phyloP scores from a whole-genome alignment of 441 rosid genomes.

The Pelargonium exstipulatum region DNA sequence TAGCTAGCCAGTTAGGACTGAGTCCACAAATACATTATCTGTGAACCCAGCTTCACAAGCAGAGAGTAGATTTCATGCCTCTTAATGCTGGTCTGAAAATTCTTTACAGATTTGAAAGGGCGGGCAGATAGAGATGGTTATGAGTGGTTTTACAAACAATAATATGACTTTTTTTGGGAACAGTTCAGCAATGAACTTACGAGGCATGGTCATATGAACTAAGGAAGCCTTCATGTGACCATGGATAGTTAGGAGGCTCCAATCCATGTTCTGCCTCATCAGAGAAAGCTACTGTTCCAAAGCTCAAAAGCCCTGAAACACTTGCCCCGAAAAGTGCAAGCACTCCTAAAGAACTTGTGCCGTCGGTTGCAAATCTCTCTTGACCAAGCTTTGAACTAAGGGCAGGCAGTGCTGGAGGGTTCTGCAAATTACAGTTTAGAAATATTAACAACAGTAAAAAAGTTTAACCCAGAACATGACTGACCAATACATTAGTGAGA shows the following conservation, averaged over 20 bases:
- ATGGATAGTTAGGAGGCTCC: slow-evolving; percentile 77
- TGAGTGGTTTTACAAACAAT: too few relatives aligned
- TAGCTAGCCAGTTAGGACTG: not conserved
- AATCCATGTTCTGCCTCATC: slow-evolving; percentile 99
- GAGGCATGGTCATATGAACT: slow-evolving; percentile 99
- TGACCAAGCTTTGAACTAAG: slow-evolving; percentile 1
- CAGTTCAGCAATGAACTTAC: slow-evolving; percentile 45
- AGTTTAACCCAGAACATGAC: not conserved
- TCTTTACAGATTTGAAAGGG: not conserved
- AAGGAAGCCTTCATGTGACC: slow-evolving; percentile 97
- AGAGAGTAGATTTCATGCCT: not conserved
- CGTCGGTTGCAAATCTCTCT: slow-evolving; percentile 20
- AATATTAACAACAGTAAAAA: not conserved
- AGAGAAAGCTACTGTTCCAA: slow-evolving; percentile 75
- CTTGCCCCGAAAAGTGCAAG: slow-evolving; percentile 85
- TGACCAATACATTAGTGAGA: not conserved
- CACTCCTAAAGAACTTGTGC: slow-evolving; percentile 48
- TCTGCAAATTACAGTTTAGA: not conserved
- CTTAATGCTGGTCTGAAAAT: not conserved
- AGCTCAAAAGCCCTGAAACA: slow-evolving; percentile 71
- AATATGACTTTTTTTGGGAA: too few relatives aligned
- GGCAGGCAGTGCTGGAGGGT: not conserved
- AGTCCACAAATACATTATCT: not conserved
- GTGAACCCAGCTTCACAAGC: not conserved
- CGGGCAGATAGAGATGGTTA: too few relatives aligned